Evolutionary conservation across 2,329 filamentous ascomycete species (phyloP), one percentile per base, ranked within the genome.

Genomic region (Pestalotiopsis sp.): DNA sequence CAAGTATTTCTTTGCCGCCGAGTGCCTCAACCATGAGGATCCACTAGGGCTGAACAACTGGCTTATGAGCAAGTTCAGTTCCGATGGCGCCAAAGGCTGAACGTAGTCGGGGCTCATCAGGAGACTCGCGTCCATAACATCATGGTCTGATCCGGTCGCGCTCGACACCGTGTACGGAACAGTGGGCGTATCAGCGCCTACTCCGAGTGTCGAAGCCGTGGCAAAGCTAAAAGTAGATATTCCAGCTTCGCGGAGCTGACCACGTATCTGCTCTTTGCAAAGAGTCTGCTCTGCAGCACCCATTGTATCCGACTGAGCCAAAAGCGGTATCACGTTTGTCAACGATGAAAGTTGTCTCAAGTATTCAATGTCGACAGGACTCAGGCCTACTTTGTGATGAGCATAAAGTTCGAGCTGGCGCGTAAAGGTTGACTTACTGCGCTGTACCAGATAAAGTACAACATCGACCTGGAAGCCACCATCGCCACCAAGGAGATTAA

Each of bases 71-170:
- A 82, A 79, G 4, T 79, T 75, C 2, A 98, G 87, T 57, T 98
- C 95, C 9, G 94, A 96, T 0, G 88, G 81, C 3, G 93, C 81
- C 4, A 98, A 84, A 1, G 95, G 95, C 70, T 93, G 91, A 14
- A 96, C 84, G 76, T 98, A 98, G 74, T 96, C 93, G 1, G 95
- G 91, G 67, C 91, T 94, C 95, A 98, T 98, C 20, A 98, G 86
- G 0, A 97, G 84, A 75, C 94, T 97, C 20, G 95, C 95, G 78
- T 98, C 95, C 91, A 98, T 97, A 58, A 87, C 90, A 52, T 97
- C 93, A 69, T 90, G 83, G 74, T 98, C 94, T 25, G 88, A 87
- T 1, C 87, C 88, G 27, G 88, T 84, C 13, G 88, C 88, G 23
- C 92, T 96, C 1, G 95, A 98, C 23, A 97, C 86, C 0, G 93